Conservation (phyloP, 352 stramenopile genomes). For the Phytopythium vexans region DNA sequence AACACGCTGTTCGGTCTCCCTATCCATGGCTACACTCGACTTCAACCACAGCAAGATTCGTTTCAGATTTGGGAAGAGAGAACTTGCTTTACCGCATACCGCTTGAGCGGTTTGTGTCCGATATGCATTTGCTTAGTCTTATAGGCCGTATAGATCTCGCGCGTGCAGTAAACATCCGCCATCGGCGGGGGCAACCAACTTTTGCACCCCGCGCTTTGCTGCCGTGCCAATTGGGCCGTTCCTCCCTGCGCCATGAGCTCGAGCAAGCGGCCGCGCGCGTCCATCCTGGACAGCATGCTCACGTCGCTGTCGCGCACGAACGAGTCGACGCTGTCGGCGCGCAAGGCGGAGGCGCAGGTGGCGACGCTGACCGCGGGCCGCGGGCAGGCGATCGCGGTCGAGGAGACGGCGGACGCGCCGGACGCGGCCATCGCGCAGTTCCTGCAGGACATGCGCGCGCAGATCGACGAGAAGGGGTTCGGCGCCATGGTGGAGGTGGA, state of each 20-base stretch:
- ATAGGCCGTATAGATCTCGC: background rate
- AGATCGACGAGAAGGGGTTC: conserved; percentile 78
- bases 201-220: too few species aligned
- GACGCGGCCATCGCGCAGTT: conserved; percentile 81
- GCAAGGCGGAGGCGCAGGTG: conserved; percentile 70
- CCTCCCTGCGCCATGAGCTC: background rate
- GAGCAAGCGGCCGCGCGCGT: conserved; percentile 12
- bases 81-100: too few species aligned
- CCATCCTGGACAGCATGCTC: conserved; percentile 62
- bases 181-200: background rate
- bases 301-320: conserved; percentile 75
- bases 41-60: too few species aligned
- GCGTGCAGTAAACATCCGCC: background rate
- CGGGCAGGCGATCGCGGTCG: conserved; percentile 68
- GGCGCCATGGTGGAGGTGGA: conserved; percentile 80
- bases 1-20: too few species aligned
- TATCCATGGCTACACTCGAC: too few species aligned
- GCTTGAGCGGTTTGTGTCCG: too few species aligned
- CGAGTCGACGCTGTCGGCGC: conserved; percentile 67
- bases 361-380: conserved; percentile 69
- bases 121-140: background rate
- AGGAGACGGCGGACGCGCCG: conserved; percentile 58
- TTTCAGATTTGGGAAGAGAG: too few species aligned
- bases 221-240: background rate
- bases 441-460: conserved; percentile 69